Base-by-base conservation (phyloP, 192 early-diverging fungal species). In the Entomortierella beljakovae region DNA sequence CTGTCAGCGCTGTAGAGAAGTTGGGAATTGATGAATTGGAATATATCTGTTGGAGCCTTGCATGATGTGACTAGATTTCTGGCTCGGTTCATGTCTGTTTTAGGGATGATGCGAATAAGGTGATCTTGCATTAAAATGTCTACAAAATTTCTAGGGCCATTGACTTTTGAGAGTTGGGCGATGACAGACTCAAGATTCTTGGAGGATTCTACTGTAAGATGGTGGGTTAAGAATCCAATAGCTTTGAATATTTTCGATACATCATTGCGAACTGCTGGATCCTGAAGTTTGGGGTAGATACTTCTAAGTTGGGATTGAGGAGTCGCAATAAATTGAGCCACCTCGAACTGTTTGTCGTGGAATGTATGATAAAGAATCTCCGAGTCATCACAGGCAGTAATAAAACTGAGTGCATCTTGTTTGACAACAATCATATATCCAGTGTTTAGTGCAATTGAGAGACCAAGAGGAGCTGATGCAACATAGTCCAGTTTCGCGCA, bases 401-500 rank as follows among this genome's bases (percentile, higher is more conserved):
- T 23, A 33, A 79, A 79, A 50, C 75, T 79, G 23, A 79, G 28
- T 1, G 75, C 40, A 23, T 70, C 61, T 32, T 79, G 75, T 46
- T 79, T 79, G 25, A 79, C 57, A 3, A 79, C 31, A 28, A 79
- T 38, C 67, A 70, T 65, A 26, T 79, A 70, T 54, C 75, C 75
- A 22, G 75, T 79, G 31, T 69, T 62, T 22, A 59, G 37, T 20
- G 75, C 67, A 40, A 79, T 43, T 1, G 75, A 70, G 22, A 79
- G 58, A 26, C 57, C 32, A 18, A 79, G 57, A 1, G 75, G 67
- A 2, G 40, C 31, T 10, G 66, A 70, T 3, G 75, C 75, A 16
- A 64, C 75, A n/a, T 79, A 61, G 25, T 79, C 75, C 13, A 79
- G 68, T 56, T 70, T 79, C 13, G 67, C 75, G 26, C 75, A 79